Conservation (phyloP, 345 rosid genomes). For the Arabidopsis arenosa region DNA sequence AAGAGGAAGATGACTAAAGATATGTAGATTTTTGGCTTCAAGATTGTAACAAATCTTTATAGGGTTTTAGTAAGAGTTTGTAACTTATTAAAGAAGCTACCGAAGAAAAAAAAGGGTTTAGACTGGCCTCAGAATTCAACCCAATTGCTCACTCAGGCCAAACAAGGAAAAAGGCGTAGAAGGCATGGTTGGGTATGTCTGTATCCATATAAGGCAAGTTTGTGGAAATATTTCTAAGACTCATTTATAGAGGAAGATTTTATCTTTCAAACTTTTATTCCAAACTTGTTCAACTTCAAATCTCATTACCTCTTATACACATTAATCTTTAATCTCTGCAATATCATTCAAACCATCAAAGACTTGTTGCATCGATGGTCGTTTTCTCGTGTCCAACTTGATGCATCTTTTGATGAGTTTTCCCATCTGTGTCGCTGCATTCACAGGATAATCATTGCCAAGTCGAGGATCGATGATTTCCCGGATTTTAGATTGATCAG, state of each 20-base stretch:
- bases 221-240: background rate
- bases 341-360: constrained; percentile 9
- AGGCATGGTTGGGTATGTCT: too few species aligned
- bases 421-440: constrained; percentile 8
- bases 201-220: background rate
- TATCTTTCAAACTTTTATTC: too few species aligned
- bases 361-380: constrained; percentile 32
- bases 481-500: constrained; percentile 7
- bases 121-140: too few species aligned
- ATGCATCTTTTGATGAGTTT: constrained; percentile 31
- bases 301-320: constrained; percentile 4
- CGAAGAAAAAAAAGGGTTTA: too few species aligned
- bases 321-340: constrained; percentile 16
- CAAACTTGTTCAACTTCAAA: background rate
- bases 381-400: background rate
- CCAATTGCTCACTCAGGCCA: too few species aligned
- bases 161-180: too few species aligned
- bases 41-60: too few species aligned
- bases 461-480: constrained; percentile 31
- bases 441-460: constrained; percentile 26
- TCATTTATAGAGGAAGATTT: background rate
- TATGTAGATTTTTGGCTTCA: too few species aligned
- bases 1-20: too few species aligned
- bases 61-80: too few species aligned
- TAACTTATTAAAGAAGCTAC: too few species aligned